Evolutionary conservation across 1,139 yeast genomes (phyloP).

Genomic region (Debaryomyces singareniensis): DNA sequence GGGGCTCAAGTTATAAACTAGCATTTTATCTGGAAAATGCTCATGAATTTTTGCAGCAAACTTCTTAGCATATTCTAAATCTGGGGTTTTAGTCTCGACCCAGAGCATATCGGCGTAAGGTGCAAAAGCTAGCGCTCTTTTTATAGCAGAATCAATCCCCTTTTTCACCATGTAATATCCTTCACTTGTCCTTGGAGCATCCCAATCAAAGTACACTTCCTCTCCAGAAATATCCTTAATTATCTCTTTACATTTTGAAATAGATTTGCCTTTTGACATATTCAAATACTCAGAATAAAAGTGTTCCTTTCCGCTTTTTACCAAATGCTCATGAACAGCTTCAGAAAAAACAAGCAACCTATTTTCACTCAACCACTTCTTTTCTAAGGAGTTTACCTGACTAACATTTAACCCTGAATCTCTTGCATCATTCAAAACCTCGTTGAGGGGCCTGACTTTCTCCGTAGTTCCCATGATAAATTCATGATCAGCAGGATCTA

Average conservation of each 20-base stretch:
- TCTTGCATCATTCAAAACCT: constrained; percentile 33
- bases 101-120: constrained; percentile 54
- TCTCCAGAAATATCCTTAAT: constrained; percentile 21
- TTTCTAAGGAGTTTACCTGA: constrained; percentile 10
- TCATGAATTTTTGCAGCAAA: constrained; percentile 43
- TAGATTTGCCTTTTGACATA: constrained; percentile 7
- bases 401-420: constrained; percentile 3
- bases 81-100: constrained; percentile 55
- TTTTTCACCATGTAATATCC: constrained; percentile 46
- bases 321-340: constrained; percentile 28
- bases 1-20: constrained; percentile 54
- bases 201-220: constrained; percentile 46
- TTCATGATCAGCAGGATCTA: constrained; percentile 30
- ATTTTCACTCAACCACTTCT: constrained; percentile 43
- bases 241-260: constrained; percentile 13
- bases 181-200: constrained; percentile 51
- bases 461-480: constrained; percentile 14
- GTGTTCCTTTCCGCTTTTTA: constrained; percentile 14
- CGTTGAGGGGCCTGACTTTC: constrained; percentile 39
- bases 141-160: constrained; percentile 49
- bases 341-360: constrained; percentile 43
- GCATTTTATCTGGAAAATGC: constrained; percentile 43
- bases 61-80: constrained; percentile 41
- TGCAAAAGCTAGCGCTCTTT: constrained; percentile 46
- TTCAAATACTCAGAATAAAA: constrained; percentile 10